phyloP scores from a whole-genome alignment of 176 grass and related monocot genomes.

The Oryza meyeriana region DNA sequence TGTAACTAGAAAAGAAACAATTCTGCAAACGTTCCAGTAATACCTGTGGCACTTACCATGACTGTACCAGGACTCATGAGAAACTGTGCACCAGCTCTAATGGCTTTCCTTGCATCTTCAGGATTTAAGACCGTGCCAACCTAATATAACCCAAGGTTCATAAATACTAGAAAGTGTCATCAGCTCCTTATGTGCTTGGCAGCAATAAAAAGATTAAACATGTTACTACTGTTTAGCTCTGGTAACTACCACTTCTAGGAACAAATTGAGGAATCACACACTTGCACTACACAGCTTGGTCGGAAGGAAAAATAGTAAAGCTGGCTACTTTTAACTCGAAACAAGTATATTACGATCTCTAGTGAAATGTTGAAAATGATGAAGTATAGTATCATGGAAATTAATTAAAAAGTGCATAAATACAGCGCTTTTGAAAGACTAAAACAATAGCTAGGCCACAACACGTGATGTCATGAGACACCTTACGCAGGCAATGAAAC shows the following conservation, averaged over 20 bases:
- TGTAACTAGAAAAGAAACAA: neutral
- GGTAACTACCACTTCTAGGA: neutral
- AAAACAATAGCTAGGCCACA: neutral
- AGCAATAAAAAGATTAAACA: neutral
- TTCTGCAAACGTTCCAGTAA: neutral
- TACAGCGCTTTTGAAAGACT: neutral
- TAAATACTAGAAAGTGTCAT: neutral
- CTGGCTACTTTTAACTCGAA: neutral
- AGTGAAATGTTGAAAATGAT: neutral
- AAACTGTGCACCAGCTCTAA: conserved; percentile 72
- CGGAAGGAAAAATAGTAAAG: neutral
- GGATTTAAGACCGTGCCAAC: conserved; percentile 74
- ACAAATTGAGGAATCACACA: neutral
- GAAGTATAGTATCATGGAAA: neutral
- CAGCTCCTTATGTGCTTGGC: neutral
- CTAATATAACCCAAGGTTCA: conserved; percentile 28
- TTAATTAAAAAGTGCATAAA: neutral
- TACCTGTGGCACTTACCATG: conserved; percentile 35
- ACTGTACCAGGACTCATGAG: conserved; percentile 87
- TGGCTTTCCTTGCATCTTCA: conserved; percentile 76
- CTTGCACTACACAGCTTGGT: neutral
- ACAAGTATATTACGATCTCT: neutral
- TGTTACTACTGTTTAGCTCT: neutral
- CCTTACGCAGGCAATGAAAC: neutral
- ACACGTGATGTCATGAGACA: neutral